phyloP scores from a whole-genome alignment of 306 rosid genomes.

The Cicer pinnatifidum region DNA sequence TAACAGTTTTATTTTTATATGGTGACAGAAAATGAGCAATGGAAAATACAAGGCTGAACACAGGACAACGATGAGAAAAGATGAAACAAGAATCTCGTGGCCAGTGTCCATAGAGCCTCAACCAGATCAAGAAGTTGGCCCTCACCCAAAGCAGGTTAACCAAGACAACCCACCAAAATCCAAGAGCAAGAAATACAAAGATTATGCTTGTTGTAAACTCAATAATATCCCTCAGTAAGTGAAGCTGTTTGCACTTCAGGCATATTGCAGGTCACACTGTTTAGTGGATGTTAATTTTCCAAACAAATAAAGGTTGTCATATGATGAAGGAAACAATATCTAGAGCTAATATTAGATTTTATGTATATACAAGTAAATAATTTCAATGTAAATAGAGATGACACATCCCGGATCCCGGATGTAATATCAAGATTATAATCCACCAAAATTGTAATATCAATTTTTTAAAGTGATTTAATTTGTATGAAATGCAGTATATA shows the following conservation, averaged over 20 bases:
- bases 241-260: background rate
- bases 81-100: conserved; percentile 70
- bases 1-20: background rate
- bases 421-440: background rate
- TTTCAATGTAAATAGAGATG: background rate
- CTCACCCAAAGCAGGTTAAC: conserved; percentile 54
- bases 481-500: no score
- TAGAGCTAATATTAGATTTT: background rate
- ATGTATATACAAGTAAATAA: background rate
- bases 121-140: conserved; percentile 54
- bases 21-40: conserved; percentile 56
- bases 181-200: conserved; percentile 63
- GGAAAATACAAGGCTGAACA: conserved; percentile 76
- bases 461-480: background rate
- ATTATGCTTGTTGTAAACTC: conserved; percentile 67
- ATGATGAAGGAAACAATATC: background rate
- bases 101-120: conserved; percentile 81
- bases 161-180: conserved; percentile 65
- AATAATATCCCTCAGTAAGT: conserved; percentile 62
- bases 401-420: background rate
- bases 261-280: background rate
- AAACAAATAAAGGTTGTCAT: background rate
- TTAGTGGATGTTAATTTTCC: background rate
- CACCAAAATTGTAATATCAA: background rate
- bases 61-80: conserved; percentile 67